Evolutionary conservation across 2,329 filamentous ascomycete genomes (phyloP).

Genomic region (Ophiostoma populinum): DNA sequence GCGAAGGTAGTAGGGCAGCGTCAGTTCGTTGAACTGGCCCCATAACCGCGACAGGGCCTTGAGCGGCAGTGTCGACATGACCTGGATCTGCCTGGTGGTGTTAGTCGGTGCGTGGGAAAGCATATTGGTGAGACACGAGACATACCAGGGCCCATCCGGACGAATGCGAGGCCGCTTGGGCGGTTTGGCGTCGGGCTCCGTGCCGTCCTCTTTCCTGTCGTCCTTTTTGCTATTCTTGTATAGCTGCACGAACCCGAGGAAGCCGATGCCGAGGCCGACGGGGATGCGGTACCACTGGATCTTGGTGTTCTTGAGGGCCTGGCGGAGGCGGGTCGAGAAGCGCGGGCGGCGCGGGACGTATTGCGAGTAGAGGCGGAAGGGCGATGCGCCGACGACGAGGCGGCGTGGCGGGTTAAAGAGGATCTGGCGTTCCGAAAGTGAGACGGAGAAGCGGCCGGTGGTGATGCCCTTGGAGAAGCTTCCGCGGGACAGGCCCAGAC

Average conservation of each 20-base stretch:
- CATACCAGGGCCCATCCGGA: constrained; percentile 77
- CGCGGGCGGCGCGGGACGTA: constrained; percentile 27
- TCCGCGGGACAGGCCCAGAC: constrained; percentile 12
- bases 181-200: constrained; percentile 24
- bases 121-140: too few relatives aligned
- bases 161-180: constrained; percentile 46
- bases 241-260: constrained; percentile 68
- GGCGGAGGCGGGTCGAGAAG: constrained; percentile 34
- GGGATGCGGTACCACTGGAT: constrained; percentile 86
- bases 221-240: constrained; percentile 52
- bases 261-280: constrained; percentile 67
- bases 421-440: constrained; percentile 11
- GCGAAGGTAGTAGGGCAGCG: constrained; percentile 73
- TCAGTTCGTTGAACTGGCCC: constrained; percentile 81
- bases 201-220: constrained; percentile 30
- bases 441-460: constrained; percentile 9
- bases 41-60: constrained; percentile 81
- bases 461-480: constrained; percentile 11
- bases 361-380: constrained; percentile 21
- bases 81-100: constrained; percentile 55
- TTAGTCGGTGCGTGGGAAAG: too few relatives aligned
- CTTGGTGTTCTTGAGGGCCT: constrained; percentile 32
- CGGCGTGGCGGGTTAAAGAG: constrained; percentile 9
- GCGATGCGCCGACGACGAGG: constrained; percentile 5
- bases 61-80: constrained; percentile 83